Percentiles rank a stretch among this genome's conserved stretches.
Evolutionary conservation across 2,329 filamentous ascomycete species (phyloP).

Genomic region (Arthrobotrys entomopaga): DNA sequence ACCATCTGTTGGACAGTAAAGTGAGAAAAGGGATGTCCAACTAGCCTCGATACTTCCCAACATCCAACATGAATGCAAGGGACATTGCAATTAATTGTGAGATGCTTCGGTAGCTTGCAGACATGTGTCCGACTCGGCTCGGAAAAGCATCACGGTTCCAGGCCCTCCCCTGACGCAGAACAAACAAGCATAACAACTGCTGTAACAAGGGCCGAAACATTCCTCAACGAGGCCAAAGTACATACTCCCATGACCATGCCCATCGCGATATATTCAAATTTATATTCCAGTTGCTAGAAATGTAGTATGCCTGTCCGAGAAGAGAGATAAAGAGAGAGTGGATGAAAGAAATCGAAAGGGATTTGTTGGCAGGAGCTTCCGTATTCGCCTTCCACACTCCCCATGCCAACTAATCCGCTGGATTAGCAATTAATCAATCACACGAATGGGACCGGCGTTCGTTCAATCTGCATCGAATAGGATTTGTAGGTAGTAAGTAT

Average conservation of each 20-base stretch:
- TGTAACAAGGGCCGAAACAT: neutral
- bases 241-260: no score
- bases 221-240: no score
- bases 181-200: neutral
- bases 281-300: neutral
- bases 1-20: neutral
- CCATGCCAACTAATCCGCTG: neutral
- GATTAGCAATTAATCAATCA: no score
- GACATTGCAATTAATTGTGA: neutral
- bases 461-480: no score
- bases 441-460: no score
- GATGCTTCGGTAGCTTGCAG: slow-evolving; percentile 23
- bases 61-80: slow-evolving; percentile 21
- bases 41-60: no score
- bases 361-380: slow-evolving; percentile 10
- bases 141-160: slow-evolving; percentile 7
- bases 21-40: neutral
- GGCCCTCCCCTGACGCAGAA: neutral
- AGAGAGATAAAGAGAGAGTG: neutral
- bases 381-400: slow-evolving; percentile 5
- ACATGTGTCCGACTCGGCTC: slow-evolving; percentile 35
- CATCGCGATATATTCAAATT: no score
- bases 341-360: no score
- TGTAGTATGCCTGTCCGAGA: neutral
- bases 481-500: no score